Base-by-base conservation (phyloP, 768 basidiomycete species). In the Pholiota conissans region DNA sequence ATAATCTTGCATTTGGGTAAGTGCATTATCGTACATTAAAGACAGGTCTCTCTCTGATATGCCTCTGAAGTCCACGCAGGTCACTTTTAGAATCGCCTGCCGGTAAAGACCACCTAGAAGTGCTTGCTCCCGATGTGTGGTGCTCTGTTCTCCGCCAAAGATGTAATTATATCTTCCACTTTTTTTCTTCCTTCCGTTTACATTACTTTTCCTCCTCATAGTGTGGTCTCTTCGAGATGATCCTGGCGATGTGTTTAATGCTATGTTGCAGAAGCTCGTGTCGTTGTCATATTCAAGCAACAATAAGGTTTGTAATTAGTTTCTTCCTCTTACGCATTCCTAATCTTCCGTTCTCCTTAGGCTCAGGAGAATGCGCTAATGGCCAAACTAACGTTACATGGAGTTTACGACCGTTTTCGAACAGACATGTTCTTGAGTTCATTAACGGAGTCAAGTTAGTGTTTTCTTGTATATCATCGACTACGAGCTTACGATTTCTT, bases 381-480 rank as follows among this genome's bases (percentile, higher is more conserved):
- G 66, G 95, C 89, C 0, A 87, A 84, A 61, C 73, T 96, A n/a
- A 86, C 85, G 0, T 73, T 98, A 27, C 85, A 91, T 52, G 83
- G 87, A 26, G 90, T 89, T 0, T 87, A 95, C 62, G 80, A 81
- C 34, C 85, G 85, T 6, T 93, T 96, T 76, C 84, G 84, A 29
- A 80, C 84, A 0, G 95, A 98, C 67, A 90, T 97, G 76, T 91
- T 95, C 68, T 76, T 97, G 57, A 94, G 89, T 66, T 95, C 95
- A 16, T 74, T 98, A 22, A 83, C 89, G 0, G 96, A 98, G 69
- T 96, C 96, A 1, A 87, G 95, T 96, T 40, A 26, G 32, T 57
- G 13, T 28, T 13, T 27, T 42, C 22, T 40, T 20, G 35, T 24
- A 6, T 45, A 34, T n/a, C 32, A 35, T 47, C 39, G 40, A 57